These are phyloP conservation scores for Penicillium italicum DNA, from an alignment of 2,329 filamentous ascomycete genomes.

Conservation along the genomic window DNA sequence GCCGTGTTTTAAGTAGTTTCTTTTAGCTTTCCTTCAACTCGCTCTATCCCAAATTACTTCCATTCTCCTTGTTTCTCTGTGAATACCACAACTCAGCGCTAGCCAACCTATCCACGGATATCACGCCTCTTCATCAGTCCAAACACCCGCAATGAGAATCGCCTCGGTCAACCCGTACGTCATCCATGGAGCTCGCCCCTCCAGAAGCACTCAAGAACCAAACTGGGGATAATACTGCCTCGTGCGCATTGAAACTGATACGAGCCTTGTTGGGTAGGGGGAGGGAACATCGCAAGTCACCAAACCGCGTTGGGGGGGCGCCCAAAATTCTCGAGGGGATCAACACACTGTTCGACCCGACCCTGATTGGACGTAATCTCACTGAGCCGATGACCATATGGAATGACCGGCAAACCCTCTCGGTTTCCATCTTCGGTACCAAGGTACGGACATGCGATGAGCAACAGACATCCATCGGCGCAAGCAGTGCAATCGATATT, in stretches of 20 bases:
- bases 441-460: rapidly evolving
- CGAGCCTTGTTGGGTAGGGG: not conserved
- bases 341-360: too few species aligned
- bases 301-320: not conserved
- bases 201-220: too few species aligned
- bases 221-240: not conserved
- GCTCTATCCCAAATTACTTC: not conserved
- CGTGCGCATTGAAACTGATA: not conserved
- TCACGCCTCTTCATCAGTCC: not conserved
- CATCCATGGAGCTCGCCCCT: rapidly evolving
- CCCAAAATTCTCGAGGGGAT: not conserved
- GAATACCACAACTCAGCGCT: not conserved
- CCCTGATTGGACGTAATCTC: not conserved
- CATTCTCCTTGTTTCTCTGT: not conserved
- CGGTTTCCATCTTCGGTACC: not conserved
- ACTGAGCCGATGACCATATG: not conserved
- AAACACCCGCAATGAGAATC: not conserved
- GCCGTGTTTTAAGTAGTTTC: too few species aligned
- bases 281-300: not conserved
- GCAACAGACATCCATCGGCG: not conserved
- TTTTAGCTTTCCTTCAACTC: too few species aligned
- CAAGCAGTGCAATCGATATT: not conserved
- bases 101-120: not conserved
- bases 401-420: not conserved
- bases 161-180: not conserved